Base-by-base conservation (phyloP, 305 asterid genomes). In the Fraxinus floribunda region DNA sequence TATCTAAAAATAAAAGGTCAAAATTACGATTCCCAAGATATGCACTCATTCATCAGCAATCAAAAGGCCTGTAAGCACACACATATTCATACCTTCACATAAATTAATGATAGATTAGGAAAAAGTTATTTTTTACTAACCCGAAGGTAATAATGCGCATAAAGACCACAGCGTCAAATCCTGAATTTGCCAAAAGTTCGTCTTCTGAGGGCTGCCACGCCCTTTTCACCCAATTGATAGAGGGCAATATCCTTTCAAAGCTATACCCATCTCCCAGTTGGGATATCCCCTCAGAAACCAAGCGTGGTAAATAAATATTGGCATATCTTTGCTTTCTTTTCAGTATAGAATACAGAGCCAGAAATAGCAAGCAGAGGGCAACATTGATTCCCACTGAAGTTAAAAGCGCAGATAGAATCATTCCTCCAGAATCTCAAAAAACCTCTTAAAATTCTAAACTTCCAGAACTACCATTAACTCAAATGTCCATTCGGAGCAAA, bases 151-250 rank as follows among this genome's bases (percentile, higher is more conserved):
- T 90, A 87, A 96, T 92, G 80, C 98, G 97, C 94, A 96, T 94
- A 89, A 96, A 93, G 64, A 96, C 99, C 0, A 96, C 94, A 22
- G 97, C 99, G 88, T 96, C 99, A 87, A 94, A 87, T 32, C 99
- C 98, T 20, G 95, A 90, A 74, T 39, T 86, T 5, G 87, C 71
- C 88, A 96, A 68, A 66, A 96, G 89, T 84, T 96, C 98, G 62
- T 88, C 98, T 83, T 96, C 99, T 7, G 99, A 86, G 79, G 90
- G 89, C 80, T 78, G 81, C 98, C 98, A 94, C 62, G 99, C 99
- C 77, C 88, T 89, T 76, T 87, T 91, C 84, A 93, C 90, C 99
- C 99, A 96, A 78, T 88, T 86, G 77, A 94, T 77, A 78, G 95
- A 92, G 10, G 97, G 92, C 71, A 90, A 64, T 16, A 90, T 77